A percentile compares a stretch with the other conserved stretches of the same genome.
phyloP scores from a whole-genome alignment of 1,139 yeast genomes.

The Pichia sp. region DNA sequence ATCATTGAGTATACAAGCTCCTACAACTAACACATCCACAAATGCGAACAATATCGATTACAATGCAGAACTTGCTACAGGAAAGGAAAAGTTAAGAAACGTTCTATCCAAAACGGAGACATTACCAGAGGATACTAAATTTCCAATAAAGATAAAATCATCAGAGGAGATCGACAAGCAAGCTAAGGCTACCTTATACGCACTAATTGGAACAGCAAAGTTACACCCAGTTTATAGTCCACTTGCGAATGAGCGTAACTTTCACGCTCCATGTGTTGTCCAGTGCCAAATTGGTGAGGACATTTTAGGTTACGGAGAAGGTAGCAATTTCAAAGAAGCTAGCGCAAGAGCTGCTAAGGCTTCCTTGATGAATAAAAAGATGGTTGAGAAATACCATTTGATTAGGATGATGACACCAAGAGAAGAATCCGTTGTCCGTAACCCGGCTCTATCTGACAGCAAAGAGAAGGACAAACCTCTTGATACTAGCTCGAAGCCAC shows the following conservation, averaged over 20 bases:
- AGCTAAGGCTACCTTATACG: conserved; percentile 75
- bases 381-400: conserved; percentile 59
- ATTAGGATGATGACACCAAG: conserved; percentile 59
- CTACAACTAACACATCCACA: background rate
- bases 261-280: conserved; percentile 39
- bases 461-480: conserved; percentile 1
- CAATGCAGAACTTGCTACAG: background rate
- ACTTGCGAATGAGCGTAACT: conserved; percentile 1
- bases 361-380: conserved; percentile 50
- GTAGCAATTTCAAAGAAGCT: conserved; percentile 57
- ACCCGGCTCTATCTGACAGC: too few species aligned
- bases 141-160: conserved; percentile 7
- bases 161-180: conserved; percentile 38
- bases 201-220: conserved; percentile 70
- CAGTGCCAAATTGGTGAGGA: conserved; percentile 54
- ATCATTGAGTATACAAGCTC: too few species aligned
- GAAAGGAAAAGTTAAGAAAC: background rate
- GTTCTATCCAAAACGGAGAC: background rate
- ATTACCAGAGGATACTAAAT: conserved; percentile 1
- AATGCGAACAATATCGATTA: background rate
- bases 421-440: conserved; percentile 31
- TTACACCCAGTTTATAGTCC: conserved; percentile 51
- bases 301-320: conserved; percentile 52
- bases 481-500: background rate
- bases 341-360: conserved; percentile 67